These are phyloP conservation scores for Pseudogymnoascus sp. DNA, from an alignment of 2,329 filamentous ascomycete genomes.

Conservation along the genomic window DNA sequence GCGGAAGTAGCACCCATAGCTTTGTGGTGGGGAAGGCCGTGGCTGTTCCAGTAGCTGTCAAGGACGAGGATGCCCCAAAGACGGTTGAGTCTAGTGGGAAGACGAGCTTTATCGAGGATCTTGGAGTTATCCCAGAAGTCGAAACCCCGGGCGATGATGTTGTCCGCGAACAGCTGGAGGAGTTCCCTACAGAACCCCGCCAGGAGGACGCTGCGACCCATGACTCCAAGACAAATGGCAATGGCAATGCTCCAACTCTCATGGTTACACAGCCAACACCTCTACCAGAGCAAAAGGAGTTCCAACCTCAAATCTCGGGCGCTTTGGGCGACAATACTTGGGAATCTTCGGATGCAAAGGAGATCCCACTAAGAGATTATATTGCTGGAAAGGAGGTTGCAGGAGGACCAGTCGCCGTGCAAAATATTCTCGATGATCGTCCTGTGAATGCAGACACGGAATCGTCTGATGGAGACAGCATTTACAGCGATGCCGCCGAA, in stretches of 20 bases:
- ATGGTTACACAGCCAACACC: conserved; percentile 39
- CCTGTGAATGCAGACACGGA: neutral
- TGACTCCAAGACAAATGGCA: conserved; percentile 5
- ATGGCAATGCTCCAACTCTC: conserved; percentile 31
- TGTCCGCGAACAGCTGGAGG: conserved; percentile 8
- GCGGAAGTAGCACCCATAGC: conserved; percentile 35
- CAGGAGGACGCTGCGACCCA: neutral
- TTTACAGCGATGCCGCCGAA: conserved; percentile 73
- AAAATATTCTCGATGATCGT: conserved; percentile 12
- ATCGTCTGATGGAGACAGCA: conserved; percentile 44
- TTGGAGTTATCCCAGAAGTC: conserved; percentile 7
- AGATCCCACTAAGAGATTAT: neutral
- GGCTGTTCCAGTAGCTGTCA: conserved; percentile 9
- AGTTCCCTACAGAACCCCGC: neutral
- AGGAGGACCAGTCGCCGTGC: neutral
- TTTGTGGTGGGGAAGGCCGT: conserved; percentile 27
- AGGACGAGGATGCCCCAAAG: neutral
- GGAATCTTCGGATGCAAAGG: conserved; percentile 30
- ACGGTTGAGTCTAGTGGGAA: neutral
- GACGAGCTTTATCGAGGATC: conserved; percentile 8
- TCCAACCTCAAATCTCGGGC: conserved; percentile 25
- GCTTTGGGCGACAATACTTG: neutral
- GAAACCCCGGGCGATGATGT: conserved; percentile 3
- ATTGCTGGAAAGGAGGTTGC: neutral
- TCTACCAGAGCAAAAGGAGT: conserved; percentile 29